Conservation (phyloP, 371 early-diverging fungal species). For the Phascolomyces articulosus region DNA sequence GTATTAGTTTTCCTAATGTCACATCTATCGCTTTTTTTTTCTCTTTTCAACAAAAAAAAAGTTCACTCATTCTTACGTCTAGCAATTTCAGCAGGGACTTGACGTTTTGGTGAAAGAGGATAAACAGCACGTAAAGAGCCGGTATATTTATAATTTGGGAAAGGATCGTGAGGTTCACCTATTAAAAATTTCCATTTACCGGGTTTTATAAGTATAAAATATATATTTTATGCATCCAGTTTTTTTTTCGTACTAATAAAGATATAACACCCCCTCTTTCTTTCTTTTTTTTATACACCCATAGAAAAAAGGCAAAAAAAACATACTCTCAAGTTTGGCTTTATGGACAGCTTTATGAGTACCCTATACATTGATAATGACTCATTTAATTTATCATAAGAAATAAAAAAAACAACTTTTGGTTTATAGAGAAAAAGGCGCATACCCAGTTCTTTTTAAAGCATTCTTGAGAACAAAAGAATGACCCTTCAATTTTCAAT, state of each 20-base stretch:
- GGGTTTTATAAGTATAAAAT: too few relatives aligned
- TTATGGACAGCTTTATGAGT: constrained; percentile 48
- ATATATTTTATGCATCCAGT: background rate
- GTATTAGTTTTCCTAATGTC: too few relatives aligned
- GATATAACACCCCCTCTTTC: too few relatives aligned
- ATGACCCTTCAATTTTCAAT: constrained; percentile 70
- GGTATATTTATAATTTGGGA: constrained; percentile 72
- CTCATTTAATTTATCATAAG: too few relatives aligned
- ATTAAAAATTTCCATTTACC: background rate
- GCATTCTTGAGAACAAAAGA: constrained; percentile 80
- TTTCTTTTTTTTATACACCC: background rate
- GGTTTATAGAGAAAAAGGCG: background rate
- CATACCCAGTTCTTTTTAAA: constrained; percentile 20
- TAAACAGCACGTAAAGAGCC: constrained; percentile 86
- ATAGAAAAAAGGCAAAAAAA: background rate
- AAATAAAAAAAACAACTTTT: too few relatives aligned
- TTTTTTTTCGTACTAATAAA: background rate
- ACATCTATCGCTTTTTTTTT: too few relatives aligned
- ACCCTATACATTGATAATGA: background rate
- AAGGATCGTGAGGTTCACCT: constrained; percentile 52
- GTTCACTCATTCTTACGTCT: constrained; percentile 46
- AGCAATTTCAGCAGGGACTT: constrained; percentile 78
- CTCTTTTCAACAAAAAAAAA: too few relatives aligned
- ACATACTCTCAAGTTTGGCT: constrained; percentile 40
- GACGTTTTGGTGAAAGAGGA: constrained; percentile 81